Conservation (phyloP, 2,329 filamentous ascomycete genomes). For the Alternaria infectoria region DNA sequence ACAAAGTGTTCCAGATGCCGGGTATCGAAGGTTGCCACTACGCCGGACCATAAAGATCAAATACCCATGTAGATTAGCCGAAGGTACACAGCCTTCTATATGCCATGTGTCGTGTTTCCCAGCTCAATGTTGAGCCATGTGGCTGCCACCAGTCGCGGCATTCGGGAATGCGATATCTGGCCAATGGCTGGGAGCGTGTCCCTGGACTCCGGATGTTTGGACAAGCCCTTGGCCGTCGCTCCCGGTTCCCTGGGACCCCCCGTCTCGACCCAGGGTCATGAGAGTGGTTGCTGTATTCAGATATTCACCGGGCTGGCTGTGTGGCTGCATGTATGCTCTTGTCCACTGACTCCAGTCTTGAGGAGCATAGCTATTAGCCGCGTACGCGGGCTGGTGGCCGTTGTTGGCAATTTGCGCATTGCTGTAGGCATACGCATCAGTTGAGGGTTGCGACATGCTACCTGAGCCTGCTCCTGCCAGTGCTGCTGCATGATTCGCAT, state of each 20-base stretch:
- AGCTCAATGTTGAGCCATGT: slow-evolving; percentile 25
- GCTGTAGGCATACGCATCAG: slow-evolving; percentile 32
- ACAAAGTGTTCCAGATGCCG: slow-evolving; percentile 3
- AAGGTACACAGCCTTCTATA: not conserved
- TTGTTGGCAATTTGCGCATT: slow-evolving; percentile 28
- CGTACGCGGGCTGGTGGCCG: slow-evolving; percentile 27
- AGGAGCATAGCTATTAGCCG: slow-evolving; percentile 32
- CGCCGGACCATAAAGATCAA: slow-evolving; percentile 3
- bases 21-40: slow-evolving; percentile 9
- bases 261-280: slow-evolving; percentile 46
- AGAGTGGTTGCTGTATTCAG: slow-evolving; percentile 49
- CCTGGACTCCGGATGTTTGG: slow-evolving; percentile 32
- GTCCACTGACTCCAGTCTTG: slow-evolving; percentile 47
- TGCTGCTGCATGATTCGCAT: slow-evolving; percentile 38
- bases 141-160: slow-evolving; percentile 24
- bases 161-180: slow-evolving; percentile 37
- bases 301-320: slow-evolving; percentile 38
- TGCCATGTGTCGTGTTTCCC: not conserved
- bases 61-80: slow-evolving; percentile 2
- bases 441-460: slow-evolving; percentile 26
- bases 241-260: slow-evolving; percentile 23
- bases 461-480: slow-evolving; percentile 35
- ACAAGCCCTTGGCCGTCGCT: slow-evolving; percentile 25
- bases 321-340: slow-evolving; percentile 38
- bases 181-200: slow-evolving; percentile 34